Percentiles rank a stretch among this genome's conserved stretches.
Conservation (phyloP, 23 red algal genomes). For the Gracilaria vermiculophylla region DNA sequence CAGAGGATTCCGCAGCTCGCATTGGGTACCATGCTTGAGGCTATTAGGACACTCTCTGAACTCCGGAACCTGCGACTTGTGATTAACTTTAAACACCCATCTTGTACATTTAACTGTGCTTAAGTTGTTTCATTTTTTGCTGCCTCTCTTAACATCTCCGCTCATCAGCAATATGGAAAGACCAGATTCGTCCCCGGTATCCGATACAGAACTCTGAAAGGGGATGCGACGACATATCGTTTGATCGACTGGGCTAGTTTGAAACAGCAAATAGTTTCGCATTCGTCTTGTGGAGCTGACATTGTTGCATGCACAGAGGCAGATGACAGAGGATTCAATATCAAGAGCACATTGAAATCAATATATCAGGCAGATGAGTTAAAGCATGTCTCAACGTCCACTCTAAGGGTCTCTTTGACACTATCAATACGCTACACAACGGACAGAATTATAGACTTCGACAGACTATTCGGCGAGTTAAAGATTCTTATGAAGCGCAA, state of each 20-base stretch:
- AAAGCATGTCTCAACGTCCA: slow-evolving; percentile 23
- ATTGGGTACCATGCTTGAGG: neutral
- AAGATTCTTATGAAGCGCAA: neutral
- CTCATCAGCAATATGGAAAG: slow-evolving; percentile 27
- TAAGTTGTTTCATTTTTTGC: neutral
- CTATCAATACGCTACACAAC: slow-evolving; percentile 12
- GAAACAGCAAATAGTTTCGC: slow-evolving; percentile 26
- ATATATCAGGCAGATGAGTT: slow-evolving; percentile 35
- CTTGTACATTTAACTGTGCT: neutral
- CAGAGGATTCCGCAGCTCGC: neutral
- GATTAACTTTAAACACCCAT: neutral
- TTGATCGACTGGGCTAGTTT: slow-evolving; percentile 21
- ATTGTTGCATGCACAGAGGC: slow-evolving; percentile 25
- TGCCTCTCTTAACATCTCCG: slow-evolving; percentile 11
- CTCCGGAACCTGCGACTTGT: neutral
- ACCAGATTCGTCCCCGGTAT: slow-evolving; percentile 22
- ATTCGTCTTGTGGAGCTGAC: slow-evolving; percentile 12
- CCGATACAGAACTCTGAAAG: neutral
- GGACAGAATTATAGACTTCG: slow-evolving; percentile 21
- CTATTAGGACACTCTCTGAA: neutral
- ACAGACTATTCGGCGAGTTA: slow-evolving; percentile 25
- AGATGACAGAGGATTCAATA: slow-evolving; percentile 13
- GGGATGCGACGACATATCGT: slow-evolving; percentile 17
- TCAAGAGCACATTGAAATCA: slow-evolving; percentile 22
- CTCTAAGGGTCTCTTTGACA: slow-evolving; percentile 46